A percentile compares a stretch with the other conserved stretches of the same genome.
Evolutionary conservation across 176 grass and related monocot genomes (phyloP).

Genomic region (Poa annua): DNA sequence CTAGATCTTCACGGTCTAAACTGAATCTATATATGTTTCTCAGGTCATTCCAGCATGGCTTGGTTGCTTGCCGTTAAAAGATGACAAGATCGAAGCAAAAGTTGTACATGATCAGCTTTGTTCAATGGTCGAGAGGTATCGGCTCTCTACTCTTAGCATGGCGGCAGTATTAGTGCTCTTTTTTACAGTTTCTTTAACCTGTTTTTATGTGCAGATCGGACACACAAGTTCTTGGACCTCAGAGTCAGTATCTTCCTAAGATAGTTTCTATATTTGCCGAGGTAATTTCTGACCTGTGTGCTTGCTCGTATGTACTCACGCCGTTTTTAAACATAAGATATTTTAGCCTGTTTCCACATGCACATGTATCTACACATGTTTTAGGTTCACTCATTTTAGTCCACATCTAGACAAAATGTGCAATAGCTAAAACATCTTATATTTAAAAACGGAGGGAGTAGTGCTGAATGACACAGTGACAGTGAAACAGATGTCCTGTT

Average conservation of each 20-base stretch:
- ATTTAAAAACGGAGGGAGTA: not conserved
- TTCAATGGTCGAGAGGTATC: conserved; percentile 94
- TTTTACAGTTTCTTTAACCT: conserved; percentile 37
- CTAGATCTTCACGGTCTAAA: not conserved
- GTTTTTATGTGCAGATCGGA: conserved; percentile 69
- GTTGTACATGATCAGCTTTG: conserved; percentile 93
- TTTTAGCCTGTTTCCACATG: too few species aligned
- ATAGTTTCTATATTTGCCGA: conserved; percentile 80
- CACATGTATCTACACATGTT: too few species aligned
- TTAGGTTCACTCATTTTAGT: too few species aligned
- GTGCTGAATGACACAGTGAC: not conserved
- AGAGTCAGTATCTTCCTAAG: conserved; percentile 83
- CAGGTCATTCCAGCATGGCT: conserved; percentile 95
- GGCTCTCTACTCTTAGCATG: not conserved
- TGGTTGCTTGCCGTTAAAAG: conserved; percentile 89
- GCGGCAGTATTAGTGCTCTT: conserved; percentile 7
- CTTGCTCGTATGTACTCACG: not conserved
- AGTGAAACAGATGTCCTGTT: not conserved
- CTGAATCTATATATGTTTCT: conserved; percentile 22
- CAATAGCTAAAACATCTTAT: too few species aligned
- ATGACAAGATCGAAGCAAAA: conserved; percentile 98
- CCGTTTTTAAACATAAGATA: too few species aligned
- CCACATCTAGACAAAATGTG: too few species aligned
- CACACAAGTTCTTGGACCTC: conserved; percentile 70
- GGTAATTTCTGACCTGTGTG: conserved; percentile 50